Conservation (phyloP, 352 stramenopile genomes). For the Phytophthora fragariae region DNA sequence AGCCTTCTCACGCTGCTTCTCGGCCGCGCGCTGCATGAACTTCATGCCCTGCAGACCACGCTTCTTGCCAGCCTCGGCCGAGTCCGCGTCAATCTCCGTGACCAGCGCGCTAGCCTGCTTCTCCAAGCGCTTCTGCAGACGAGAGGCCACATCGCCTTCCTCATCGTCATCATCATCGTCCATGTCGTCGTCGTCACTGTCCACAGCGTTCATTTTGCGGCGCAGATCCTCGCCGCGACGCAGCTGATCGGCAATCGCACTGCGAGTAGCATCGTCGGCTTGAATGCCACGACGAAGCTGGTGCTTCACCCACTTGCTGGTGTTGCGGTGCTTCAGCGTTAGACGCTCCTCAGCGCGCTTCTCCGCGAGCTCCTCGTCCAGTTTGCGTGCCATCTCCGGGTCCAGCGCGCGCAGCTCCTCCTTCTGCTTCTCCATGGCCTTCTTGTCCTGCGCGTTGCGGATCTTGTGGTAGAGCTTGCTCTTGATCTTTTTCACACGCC, state of each 20-base stretch:
- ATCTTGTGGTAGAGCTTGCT: slow-evolving; percentile 99
- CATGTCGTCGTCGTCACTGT: slow-evolving; percentile 74
- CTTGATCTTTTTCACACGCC: slow-evolving; percentile 99
- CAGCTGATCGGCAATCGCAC: slow-evolving; percentile 91
- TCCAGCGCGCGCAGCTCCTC: slow-evolving; percentile 82
- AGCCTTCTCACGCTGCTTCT: slow-evolving; percentile 94
- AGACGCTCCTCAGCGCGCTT: slow-evolving; percentile 97
- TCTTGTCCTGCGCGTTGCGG: slow-evolving; percentile 93
- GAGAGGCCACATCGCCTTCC: slow-evolving; percentile 62
- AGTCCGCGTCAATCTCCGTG: slow-evolving; percentile 77
- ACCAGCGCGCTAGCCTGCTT: slow-evolving; percentile 79
- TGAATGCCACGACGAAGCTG: slow-evolving; percentile 93
- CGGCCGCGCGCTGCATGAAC: slow-evolving; percentile 98
- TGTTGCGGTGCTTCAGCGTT: slow-evolving; percentile 98
- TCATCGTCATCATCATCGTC: slow-evolving; percentile 61
- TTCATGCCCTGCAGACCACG: slow-evolving; percentile 95
- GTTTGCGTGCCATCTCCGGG: slow-evolving; percentile 69
- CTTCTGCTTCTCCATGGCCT: slow-evolving; percentile 88
- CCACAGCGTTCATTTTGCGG: slow-evolving; percentile 90
- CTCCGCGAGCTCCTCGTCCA: slow-evolving; percentile 88
- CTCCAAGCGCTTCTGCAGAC: slow-evolving; percentile 69
- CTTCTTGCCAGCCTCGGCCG: slow-evolving; percentile 55
- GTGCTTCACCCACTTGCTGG: slow-evolving; percentile 97
- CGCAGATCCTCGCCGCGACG: slow-evolving; percentile 93
- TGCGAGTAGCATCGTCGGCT: slow-evolving; percentile 92